Evolutionary conservation across 768 basidiomycete species (phyloP).

Genomic region (Termitomyces sp.): DNA sequence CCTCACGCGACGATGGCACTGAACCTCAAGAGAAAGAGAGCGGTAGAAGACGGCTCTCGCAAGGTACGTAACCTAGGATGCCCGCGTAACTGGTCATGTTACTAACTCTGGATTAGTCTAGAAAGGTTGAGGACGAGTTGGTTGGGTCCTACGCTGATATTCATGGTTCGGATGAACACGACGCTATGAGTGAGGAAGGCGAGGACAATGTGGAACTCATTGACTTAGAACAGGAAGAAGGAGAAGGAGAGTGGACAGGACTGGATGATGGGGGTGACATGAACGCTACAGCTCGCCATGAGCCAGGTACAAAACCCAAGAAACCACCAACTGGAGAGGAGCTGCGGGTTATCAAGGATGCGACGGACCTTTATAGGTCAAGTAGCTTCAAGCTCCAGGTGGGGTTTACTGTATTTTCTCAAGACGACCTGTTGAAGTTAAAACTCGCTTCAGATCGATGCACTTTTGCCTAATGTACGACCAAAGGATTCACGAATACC

Average conservation of each 20-base stretch:
- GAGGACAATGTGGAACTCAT: constrained; percentile 3
- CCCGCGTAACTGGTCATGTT: background rate
- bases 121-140: constrained; percentile 9
- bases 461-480: constrained; percentile 70
- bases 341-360: constrained; percentile 68
- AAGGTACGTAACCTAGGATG: constrained; percentile 16
- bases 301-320: constrained; percentile 28
- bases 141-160: background rate
- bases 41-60: constrained; percentile 13
- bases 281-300: constrained; percentile 6
- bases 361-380: constrained; percentile 70
- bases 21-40: constrained; percentile 26
- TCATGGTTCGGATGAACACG: constrained; percentile 10
- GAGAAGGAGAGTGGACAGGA: constrained; percentile 27
- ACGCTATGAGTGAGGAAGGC: constrained; percentile 2
- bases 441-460: constrained; percentile 60
- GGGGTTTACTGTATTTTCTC: constrained; percentile 6
- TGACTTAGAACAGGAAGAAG: constrained; percentile 16
- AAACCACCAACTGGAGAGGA: constrained; percentile 70
- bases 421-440: background rate
- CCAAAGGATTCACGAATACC: constrained; percentile 56
- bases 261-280: constrained; percentile 11
- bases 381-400: constrained; percentile 86
- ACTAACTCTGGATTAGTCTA: constrained; percentile 1
- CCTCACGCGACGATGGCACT: constrained; percentile 18